Evolutionary conservation across 148 eudicot species (phyloP).

Genomic region (Nepenthes gracilis): DNA sequence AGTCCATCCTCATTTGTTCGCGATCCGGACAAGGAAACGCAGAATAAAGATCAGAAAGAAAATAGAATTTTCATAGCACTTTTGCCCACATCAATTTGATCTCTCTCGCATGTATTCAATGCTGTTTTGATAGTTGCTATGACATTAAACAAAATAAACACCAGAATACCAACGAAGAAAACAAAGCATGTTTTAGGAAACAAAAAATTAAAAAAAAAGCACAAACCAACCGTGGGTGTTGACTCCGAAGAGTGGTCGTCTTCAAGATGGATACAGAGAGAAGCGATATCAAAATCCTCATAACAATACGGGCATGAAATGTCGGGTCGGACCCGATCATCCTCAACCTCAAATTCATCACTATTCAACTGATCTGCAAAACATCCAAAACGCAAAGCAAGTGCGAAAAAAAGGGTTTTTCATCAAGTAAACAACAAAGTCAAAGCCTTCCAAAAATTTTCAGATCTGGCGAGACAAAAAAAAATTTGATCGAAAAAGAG

Average conservation of each 20-base stretch:
- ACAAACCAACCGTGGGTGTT: slow-evolving; percentile 61
- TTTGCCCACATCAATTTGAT: too few species aligned
- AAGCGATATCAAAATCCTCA: slow-evolving; percentile 72
- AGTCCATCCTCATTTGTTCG: too few species aligned
- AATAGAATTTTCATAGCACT: too few species aligned
- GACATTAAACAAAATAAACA: background rate
- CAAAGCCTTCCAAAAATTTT: background rate
- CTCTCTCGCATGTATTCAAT: too few species aligned
- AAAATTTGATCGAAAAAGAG: background rate
- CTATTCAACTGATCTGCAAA: slow-evolving; percentile 63
- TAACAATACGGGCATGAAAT: slow-evolving; percentile 84
- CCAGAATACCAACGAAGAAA: background rate
- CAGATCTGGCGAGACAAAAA: slow-evolving; percentile 9
- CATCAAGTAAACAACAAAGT: background rate
- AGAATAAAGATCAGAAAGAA: too few species aligned
- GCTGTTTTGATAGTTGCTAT: too few species aligned
- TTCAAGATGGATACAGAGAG: slow-evolving; percentile 77
- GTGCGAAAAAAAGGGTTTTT: background rate
- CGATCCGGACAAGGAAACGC: too few species aligned
- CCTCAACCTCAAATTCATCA: slow-evolving; percentile 77
- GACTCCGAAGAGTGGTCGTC: slow-evolving; percentile 81
- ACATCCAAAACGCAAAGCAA: slow-evolving; percentile 10
- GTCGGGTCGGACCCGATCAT: slow-evolving; percentile 55
- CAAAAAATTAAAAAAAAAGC: slow-evolving; percentile 1
- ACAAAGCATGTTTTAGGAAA: background rate